Conservation (phyloP, 768 basidiomycete species). For the Russula earlei region DNA sequence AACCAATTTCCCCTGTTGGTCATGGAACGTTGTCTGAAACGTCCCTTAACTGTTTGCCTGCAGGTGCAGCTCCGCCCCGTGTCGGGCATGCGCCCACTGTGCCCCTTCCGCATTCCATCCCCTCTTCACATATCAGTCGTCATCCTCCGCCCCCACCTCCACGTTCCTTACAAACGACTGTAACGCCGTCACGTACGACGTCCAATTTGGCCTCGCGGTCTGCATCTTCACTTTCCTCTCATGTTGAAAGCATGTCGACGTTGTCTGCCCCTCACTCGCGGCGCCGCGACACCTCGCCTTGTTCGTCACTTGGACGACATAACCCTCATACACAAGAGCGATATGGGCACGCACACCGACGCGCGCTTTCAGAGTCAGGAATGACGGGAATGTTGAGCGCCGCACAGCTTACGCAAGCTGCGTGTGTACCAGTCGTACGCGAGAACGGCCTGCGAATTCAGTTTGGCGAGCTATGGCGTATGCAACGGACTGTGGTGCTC, state of each 20-base stretch:
- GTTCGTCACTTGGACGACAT: conserved; percentile 4
- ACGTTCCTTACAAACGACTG: background rate
- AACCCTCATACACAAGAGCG: background rate
- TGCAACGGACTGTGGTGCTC: conserved; percentile 56
- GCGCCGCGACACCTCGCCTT: conserved; percentile 12
- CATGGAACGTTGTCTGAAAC: background rate
- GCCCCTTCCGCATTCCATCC: background rate
- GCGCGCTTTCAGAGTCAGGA: conserved; percentile 24
- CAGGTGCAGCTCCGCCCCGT: conserved; percentile 2
- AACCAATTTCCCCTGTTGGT: background rate
- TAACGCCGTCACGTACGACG: background rate
- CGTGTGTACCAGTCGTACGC: conserved; percentile 52
- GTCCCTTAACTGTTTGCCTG: background rate
- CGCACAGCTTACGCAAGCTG: conserved; percentile 51
- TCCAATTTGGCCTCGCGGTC: background rate
- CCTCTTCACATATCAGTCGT: background rate
- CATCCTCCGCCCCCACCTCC: background rate
- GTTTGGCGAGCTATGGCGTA: conserved; percentile 59
- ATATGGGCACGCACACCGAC: conserved; percentile 4
- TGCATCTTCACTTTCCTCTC: conserved; percentile 9
- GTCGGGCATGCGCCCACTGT: background rate
- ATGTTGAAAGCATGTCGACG: conserved; percentile 6
- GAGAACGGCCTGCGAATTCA: conserved; percentile 55
- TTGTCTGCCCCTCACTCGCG: background rate
- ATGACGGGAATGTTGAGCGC: conserved; percentile 45